phyloP scores from a whole-genome alignment of 2,329 filamentous ascomycete species.

The Sphaerostilbella broomeana region DNA sequence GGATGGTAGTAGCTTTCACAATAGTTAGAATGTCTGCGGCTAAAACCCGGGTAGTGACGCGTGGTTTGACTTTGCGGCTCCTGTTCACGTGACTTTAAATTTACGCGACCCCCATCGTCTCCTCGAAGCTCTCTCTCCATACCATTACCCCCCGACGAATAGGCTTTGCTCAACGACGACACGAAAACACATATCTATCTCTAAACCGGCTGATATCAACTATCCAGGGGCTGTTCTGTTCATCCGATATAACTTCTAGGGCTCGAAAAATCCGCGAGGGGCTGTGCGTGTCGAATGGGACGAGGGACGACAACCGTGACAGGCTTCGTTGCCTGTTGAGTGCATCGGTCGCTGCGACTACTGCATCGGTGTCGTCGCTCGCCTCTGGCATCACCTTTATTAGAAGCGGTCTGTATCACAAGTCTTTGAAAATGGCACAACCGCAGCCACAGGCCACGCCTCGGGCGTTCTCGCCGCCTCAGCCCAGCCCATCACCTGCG shows the following conservation, averaged over 20 bases:
- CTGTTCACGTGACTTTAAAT: slow-evolving; percentile 39
- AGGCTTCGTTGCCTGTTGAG: slow-evolving; percentile 45
- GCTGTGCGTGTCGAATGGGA: slow-evolving; percentile 39
- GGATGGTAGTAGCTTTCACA: background rate
- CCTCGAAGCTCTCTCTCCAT: slow-evolving; percentile 26
- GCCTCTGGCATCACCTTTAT: slow-evolving; percentile 5
- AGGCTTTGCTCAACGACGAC: slow-evolving; percentile 18
- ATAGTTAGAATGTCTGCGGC: slow-evolving; percentile 7
- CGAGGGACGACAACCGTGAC: slow-evolving; percentile 37
- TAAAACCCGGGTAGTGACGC: slow-evolving; percentile 11
- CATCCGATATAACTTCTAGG: background rate
- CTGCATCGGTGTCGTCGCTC: slow-evolving; percentile 8
- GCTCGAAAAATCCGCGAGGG: slow-evolving; percentile 1
- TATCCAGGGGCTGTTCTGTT: background rate
- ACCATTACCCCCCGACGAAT: slow-evolving; percentile 16
- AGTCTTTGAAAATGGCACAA: slow-evolving; percentile 47
- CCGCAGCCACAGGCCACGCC: slow-evolving; percentile 46
- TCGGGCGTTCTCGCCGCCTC: slow-evolving; percentile 56
- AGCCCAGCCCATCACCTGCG: slow-evolving; percentile 55
- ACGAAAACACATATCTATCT: slow-evolving; percentile 13
- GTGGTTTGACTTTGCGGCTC: slow-evolving; percentile 6
- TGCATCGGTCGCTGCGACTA: slow-evolving; percentile 18
- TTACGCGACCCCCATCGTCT: slow-evolving; percentile 29
- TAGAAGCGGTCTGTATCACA: background rate
- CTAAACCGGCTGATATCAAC: background rate